Evolutionary conservation across 306 rosid species (phyloP), one percentile per base, ranked within the genome.

Genomic region (Sindora glabra): DNA sequence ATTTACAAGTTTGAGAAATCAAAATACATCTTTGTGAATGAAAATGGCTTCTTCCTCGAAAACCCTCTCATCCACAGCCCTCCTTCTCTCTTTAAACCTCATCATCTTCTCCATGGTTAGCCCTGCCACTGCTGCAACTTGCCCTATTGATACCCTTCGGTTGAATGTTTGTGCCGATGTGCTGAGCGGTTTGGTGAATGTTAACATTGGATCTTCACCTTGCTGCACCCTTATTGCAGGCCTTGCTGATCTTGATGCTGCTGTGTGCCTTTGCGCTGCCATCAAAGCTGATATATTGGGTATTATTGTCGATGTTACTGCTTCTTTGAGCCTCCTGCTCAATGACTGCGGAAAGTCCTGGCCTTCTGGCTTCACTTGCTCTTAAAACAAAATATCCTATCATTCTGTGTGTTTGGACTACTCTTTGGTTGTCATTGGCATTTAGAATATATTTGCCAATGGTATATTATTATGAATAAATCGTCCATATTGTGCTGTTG

Each of bases 211-310:
- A 42, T 56, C 12, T 4, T 29, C 1, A 6, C 79, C 76, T n/a
- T 81, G 81, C 57, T 77, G 87, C 68, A 10, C 40, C 6, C 69
- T 81, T 22, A 53, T 77, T 54, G 17, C 55, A 16, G 79, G 79
- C 8, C 61, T 81, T 10, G 74, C 6, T 25, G 84, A 81, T 17
- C 71, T 77, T 42, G 83, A 81, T 13, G 87, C 84, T 4, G 83
- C 79, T 6, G 47, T 71, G 25, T 81, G 87, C 73, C 81, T 81
- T 50, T 78, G 83, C 79, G 77, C 81, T 2, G 79, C 75, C 2
- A 63, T 78, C 4, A 77, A 70, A 54, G 79, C 77, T 38, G 49
- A 58, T 21, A 38, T 77, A 21, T 6, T 81, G 57, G 81, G 83
- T 6, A 11, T 71, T 47, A 64, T 73, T 37, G 51, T 81, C 13